These are phyloP conservation scores for Lachancea mirantina DNA, from an alignment of 805 yeast genomes.

Conservation along the genomic window DNA sequence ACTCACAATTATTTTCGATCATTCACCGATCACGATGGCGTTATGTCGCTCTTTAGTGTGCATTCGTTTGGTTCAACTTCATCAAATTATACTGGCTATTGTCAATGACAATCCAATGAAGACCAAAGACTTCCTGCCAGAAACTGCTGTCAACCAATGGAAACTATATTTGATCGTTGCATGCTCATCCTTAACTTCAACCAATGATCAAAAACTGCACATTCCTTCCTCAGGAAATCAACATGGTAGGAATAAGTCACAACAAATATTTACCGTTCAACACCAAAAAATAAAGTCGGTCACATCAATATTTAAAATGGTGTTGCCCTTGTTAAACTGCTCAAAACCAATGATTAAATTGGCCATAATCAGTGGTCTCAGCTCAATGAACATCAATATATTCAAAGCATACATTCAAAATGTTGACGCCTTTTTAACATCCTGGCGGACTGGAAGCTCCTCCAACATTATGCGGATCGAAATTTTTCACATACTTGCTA, in stretches of 20 bases:
- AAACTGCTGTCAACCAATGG: constrained; percentile 77
- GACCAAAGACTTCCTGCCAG: constrained; percentile 46
- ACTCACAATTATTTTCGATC: constrained; percentile 61
- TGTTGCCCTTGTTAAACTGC: constrained; percentile 69
- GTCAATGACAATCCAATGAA: constrained; percentile 38
- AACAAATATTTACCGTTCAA: constrained; percentile 73
- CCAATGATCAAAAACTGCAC: constrained; percentile 75
- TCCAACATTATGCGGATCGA: constrained; percentile 53
- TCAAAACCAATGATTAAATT: constrained; percentile 67
- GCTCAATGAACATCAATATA: constrained; percentile 85
- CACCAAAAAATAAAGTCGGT: constrained; percentile 93
- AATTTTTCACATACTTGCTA: constrained; percentile 65
- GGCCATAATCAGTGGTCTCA: constrained; percentile 81
- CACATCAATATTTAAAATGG: constrained; percentile 79
- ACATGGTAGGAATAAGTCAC: constrained; percentile 70
- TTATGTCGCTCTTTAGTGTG: constrained; percentile 87
- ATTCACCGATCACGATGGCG: constrained; percentile 90
- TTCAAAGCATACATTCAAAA: constrained; percentile 76
- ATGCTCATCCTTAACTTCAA: constrained; percentile 83
- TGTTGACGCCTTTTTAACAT: constrained; percentile 51
- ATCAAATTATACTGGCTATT: constrained; percentile 54
- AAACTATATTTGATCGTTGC: constrained; percentile 83
- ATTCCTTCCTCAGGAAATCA: constrained; percentile 46
- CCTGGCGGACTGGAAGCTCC: constrained; percentile 45
- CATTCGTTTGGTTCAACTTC: constrained; percentile 77